Percentiles rank a stretch among this genome's conserved stretches.
These are phyloP conservation scores for Leccinum variicolor DNA, from an alignment of 768 basidiomycete genomes.

Conservation along the genomic window DNA sequence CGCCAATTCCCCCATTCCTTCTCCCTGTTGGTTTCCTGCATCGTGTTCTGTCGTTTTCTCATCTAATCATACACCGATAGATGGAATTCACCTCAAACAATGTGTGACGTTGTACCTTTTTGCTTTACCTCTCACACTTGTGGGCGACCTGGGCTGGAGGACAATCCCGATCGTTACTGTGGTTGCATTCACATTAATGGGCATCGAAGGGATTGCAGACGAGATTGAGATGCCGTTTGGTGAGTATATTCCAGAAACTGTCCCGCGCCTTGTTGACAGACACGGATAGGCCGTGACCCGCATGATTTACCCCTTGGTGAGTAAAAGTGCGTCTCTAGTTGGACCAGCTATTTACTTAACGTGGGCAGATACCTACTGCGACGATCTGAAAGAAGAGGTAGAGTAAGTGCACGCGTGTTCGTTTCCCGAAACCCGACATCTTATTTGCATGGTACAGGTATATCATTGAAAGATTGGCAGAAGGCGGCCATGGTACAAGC, in stretches of 20 bases:
- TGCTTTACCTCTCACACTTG: constrained; percentile 82
- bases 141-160: constrained; percentile 78
- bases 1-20: constrained; percentile 81
- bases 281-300: constrained; percentile 49
- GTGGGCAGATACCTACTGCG: constrained; percentile 70
- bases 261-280: not conserved
- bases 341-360: not conserved
- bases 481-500: constrained; percentile 67
- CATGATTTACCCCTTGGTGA: constrained; percentile 74
- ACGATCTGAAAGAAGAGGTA: constrained; percentile 83
- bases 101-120: constrained; percentile 92
- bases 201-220: constrained; percentile 93
- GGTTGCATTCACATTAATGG: constrained; percentile 89
- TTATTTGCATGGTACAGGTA: constrained; percentile 42
- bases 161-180: constrained; percentile 84
- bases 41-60: not conserved
- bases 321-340: constrained; percentile 9
- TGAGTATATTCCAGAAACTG: constrained; percentile 26
- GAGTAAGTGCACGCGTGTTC: constrained; percentile 46
- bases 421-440: not conserved
- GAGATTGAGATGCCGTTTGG: constrained; percentile 96
- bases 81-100: constrained; percentile 92
- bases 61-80: constrained; percentile 35
- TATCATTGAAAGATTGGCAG: constrained; percentile 65
- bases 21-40: constrained; percentile 51